Percentiles rank a stretch among this genome's conserved stretches.
phyloP scores from a whole-genome alignment of 768 basidiomycete genomes.

The Dendrothele bispora region DNA sequence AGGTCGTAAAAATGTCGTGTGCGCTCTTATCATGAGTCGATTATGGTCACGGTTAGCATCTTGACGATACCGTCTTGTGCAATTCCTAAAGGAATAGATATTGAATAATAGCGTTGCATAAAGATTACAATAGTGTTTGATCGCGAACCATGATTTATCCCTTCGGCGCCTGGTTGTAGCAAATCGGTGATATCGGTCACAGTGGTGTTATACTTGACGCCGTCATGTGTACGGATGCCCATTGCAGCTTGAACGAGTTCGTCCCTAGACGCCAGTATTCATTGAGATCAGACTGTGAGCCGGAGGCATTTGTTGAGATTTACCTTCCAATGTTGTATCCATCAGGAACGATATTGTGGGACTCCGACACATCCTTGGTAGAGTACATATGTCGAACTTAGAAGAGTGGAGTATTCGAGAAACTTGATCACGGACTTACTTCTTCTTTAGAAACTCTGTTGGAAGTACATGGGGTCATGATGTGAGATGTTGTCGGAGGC shows the following conservation, averaged over 20 bases:
- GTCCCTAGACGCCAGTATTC: slow-evolving; percentile 16
- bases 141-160: slow-evolving; percentile 52
- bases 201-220: slow-evolving; percentile 37
- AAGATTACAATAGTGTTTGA: not conserved
- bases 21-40: no score
- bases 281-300: not conserved
- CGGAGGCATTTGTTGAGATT: not conserved
- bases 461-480: no score
- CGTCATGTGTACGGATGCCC: slow-evolving; percentile 31
- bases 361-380: slow-evolving; percentile 36
- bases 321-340: slow-evolving; percentile 56
- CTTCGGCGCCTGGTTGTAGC: slow-evolving; percentile 36
- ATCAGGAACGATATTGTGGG: slow-evolving; percentile 50
- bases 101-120: not conserved
- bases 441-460: slow-evolving; percentile 1
- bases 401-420: no score
- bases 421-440: no score
- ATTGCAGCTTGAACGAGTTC: slow-evolving; percentile 35
- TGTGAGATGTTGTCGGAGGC: slow-evolving; percentile 37
- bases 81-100: slow-evolving; percentile 31
- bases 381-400: no score
- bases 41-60: slow-evolving; percentile 48
- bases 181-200: slow-evolving; percentile 40
- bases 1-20: no score
- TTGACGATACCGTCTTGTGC: slow-evolving; percentile 50